Evolutionary conservation across 2,329 filamentous ascomycete species (phyloP).

Genomic region (Aspergillus sp.): DNA sequence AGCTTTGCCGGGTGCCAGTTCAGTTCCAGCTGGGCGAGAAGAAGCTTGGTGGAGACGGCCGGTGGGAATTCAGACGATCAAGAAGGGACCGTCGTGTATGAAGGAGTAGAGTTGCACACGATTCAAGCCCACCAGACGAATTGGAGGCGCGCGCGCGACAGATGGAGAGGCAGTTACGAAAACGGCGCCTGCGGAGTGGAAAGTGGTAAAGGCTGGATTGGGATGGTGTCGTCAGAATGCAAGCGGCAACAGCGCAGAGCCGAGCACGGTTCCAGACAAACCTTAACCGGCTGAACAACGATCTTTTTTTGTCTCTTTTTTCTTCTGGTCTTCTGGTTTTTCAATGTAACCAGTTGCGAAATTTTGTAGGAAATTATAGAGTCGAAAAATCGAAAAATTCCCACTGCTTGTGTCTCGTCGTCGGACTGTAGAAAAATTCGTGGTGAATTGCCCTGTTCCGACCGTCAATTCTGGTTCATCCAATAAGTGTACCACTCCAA

Average conservation of each 20-base stretch:
- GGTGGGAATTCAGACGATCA: neutral
- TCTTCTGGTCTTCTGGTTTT: neutral
- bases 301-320: neutral
- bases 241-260: conserved; percentile 32
- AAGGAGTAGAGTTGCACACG: neutral
- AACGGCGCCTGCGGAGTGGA: conserved; percentile 21
- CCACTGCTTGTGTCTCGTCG: no score
- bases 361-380: neutral
- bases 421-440: neutral
- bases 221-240: conserved; percentile 36
- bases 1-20: no score
- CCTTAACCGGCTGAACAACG: conserved; percentile 19
- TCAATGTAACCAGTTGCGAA: neutral
- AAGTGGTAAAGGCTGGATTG: conserved; percentile 11
- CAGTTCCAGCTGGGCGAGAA: no score
- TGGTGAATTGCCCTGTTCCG: conserved; percentile 1
- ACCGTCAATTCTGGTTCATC: conserved; percentile 10
- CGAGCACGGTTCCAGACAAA: conserved; percentile 32
- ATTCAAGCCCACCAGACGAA: neutral
- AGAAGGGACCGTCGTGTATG: neutral
- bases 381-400: no score
- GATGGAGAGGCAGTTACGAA: conserved; percentile 21
- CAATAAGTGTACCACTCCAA: conserved; percentile 7
- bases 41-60: conserved; percentile 19
- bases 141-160: neutral